Evolutionary conservation across 2,329 filamentous ascomycete genomes (phyloP).

Genomic region (Microsporum ferrugineum): DNA sequence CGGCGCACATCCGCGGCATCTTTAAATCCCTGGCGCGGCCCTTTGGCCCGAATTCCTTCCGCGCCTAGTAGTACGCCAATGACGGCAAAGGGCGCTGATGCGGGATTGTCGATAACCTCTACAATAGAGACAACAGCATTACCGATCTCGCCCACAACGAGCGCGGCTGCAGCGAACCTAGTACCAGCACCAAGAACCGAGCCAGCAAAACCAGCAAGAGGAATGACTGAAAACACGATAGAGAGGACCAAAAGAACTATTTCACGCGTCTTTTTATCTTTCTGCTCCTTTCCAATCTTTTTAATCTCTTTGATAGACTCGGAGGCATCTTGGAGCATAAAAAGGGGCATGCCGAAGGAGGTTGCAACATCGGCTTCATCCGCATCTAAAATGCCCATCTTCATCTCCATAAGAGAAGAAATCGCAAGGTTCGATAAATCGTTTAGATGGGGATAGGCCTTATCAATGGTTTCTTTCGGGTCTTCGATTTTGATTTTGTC

Average conservation of each 20-base stretch:
- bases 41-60: not conserved
- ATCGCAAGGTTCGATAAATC: not conserved
- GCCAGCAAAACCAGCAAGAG: not conserved
- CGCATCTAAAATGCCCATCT: not conserved
- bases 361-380: not conserved
- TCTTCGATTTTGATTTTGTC: not conserved
- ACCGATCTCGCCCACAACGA: slow-evolving; percentile 5
- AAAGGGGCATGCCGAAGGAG: not conserved
- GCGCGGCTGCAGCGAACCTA: not conserved
- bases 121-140: slow-evolving; percentile 1
- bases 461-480: not conserved
- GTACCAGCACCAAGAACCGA: not conserved
- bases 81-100: not conserved
- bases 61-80: slow-evolving; percentile 4
- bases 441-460: not conserved
- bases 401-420: not conserved
- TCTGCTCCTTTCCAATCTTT: slow-evolving; percentile 7
- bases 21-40: not conserved
- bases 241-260: not conserved
- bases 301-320: slow-evolving; percentile 5
- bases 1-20: not conserved
- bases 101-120: slow-evolving; percentile 3
- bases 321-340: slow-evolving; percentile 6
- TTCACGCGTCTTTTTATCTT: not conserved
- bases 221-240: slow-evolving; percentile 3